Conservation (phyloP, 2,329 filamentous ascomycete species). For the Cladosporium velox region DNA sequence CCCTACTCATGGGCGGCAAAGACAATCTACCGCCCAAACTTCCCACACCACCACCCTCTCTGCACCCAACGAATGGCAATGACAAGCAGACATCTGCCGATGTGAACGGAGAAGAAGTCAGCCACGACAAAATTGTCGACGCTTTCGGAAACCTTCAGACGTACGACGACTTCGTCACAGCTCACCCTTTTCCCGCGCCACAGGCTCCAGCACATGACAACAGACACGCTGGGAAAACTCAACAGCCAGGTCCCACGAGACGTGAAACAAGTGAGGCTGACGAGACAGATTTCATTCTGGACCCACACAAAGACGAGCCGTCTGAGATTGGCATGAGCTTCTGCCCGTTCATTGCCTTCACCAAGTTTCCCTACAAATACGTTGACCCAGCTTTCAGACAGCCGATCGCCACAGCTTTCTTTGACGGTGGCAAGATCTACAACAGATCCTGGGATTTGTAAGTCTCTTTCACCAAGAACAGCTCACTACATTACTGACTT, state of each 20-base stretch:
- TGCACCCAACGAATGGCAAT: not conserved
- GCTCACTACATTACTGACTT: slow-evolving; percentile 20
- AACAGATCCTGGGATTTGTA: slow-evolving; percentile 74
- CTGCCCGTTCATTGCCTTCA: slow-evolving; percentile 50
- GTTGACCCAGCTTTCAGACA: slow-evolving; percentile 53
- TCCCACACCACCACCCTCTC: not conserved
- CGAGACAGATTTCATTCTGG: slow-evolving; percentile 22
- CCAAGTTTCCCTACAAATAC: slow-evolving; percentile 61
- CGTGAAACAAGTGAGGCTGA: not conserved
- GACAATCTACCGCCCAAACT: slow-evolving; percentile 31
- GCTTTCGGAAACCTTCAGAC: slow-evolving; percentile 17
- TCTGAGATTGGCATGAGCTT: slow-evolving; percentile 39
- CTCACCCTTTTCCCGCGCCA: not conserved
- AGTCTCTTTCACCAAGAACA: slow-evolving; percentile 41
- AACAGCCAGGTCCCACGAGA: not conserved
- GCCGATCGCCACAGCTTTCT: slow-evolving; percentile 56
- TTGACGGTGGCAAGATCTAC: slow-evolving; percentile 60
- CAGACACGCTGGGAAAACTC: not conserved
- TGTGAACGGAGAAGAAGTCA: not conserved
- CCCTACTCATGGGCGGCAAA: slow-evolving; percentile 11
- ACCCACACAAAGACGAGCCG: slow-evolving; percentile 37
- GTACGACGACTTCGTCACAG: slow-evolving; percentile 1
- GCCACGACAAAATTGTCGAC: not conserved
- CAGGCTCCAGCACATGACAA: slow-evolving; percentile 3
- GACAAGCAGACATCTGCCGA: not conserved